Base-by-base conservation (phyloP, 371 early-diverging fungal genomes). In the Mortierella sp. region DNA sequence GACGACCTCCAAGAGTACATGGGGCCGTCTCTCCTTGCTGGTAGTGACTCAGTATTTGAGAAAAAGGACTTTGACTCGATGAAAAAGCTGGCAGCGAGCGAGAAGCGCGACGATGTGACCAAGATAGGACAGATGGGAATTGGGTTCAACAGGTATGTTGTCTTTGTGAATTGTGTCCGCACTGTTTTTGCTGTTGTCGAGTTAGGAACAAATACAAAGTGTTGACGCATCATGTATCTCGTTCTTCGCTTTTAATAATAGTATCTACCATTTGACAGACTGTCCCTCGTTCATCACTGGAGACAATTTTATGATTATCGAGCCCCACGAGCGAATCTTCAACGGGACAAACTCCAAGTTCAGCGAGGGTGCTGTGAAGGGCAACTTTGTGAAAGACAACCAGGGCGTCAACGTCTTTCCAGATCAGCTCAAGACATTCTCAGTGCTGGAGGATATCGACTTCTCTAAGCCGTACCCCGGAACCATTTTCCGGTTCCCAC, bases 71-170 rank as follows among this genome's bases (percentile, higher is more conserved):
- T 89, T 70, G 21, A 70, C 16, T 85, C 87, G 0, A 68, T 88
- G 70, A 68, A 73, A 70, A 76, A 76, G 16, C 70, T 88, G n/a
- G 86, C 83, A 8, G 80, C 72, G 11, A 89, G 89, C 19, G 87
- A 79, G 71, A 89, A 89, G 73, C 70, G 70, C 19, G 42, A 5
- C 6, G 89, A 80, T 42, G 78, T 58, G 31, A 70, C 80, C 47
- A 84, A 76, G 57, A 89, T 89, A 70, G 89, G 86, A 21, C 84
- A 86, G 58, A 78, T 85, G 78, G 88, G 89, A 6, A 80, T 86
- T 2, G 83, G 83, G 9, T 83, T 83, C 68, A 83, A 83, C 72
- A 83, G 83, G 83, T 80, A 65, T 38, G 10, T 24, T 50, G 3
- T 31, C 2, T 2, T 0, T 14, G 34, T 50, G 31, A 16, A 14